Conservation (phyloP, 2,329 filamentous ascomycete genomes). For the Neonectria hederae region DNA sequence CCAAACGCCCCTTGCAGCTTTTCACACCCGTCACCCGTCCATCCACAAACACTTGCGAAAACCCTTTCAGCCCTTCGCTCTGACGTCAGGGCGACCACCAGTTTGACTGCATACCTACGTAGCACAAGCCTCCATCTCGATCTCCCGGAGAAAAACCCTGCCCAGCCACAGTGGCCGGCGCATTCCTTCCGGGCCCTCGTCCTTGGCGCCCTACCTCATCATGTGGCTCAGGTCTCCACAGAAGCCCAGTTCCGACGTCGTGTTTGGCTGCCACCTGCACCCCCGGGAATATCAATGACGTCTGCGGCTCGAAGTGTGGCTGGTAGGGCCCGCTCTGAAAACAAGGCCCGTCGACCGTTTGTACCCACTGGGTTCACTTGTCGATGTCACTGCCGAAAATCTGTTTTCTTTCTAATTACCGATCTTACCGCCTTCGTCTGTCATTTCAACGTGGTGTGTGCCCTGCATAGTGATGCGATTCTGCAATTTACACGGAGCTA, state of each 20-base stretch:
- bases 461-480: neutral
- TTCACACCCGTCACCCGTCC: neutral
- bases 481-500: neutral
- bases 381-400: neutral
- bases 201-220: neutral
- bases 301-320: conserved; percentile 17
- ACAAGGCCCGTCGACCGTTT: conserved; percentile 8
- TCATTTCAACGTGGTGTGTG: neutral
- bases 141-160: neutral
- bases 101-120: too few relatives aligned
- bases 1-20: neutral
- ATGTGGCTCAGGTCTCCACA: neutral
- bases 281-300: conserved; percentile 14
- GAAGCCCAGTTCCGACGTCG: neutral
- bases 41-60: neutral
- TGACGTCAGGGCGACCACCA: conserved; percentile 9
- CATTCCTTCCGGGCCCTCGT: neutral
- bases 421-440: neutral
- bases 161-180: neutral
- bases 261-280: neutral
- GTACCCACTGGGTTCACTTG: neutral
- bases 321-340: conserved; percentile 1
- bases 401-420: neutral
- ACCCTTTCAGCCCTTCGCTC: neutral
- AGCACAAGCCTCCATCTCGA: neutral